phyloP scores from a whole-genome alignment of 2,329 filamentous ascomycete genomes.

The Calonectria pteridis region DNA sequence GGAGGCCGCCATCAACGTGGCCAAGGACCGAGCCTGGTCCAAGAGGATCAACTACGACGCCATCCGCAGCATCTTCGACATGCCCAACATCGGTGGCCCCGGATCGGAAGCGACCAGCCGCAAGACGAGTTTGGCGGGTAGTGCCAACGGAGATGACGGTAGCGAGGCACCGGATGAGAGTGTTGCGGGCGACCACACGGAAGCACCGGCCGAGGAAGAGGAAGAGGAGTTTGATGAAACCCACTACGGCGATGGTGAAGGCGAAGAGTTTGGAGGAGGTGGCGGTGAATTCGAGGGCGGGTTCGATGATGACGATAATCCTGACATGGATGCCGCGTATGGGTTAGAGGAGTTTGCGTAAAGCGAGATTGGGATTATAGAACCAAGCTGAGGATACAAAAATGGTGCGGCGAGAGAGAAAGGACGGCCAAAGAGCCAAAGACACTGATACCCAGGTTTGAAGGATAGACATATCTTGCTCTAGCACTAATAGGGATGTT shows the following conservation, averaged over 20 bases:
- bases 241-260: conserved; percentile 45
- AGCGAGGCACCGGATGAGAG: conserved; percentile 52
- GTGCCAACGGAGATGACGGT: conserved; percentile 50
- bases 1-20: conserved; percentile 76
- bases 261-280: conserved; percentile 49
- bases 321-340: conserved; percentile 53
- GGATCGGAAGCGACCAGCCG: conserved; percentile 65
- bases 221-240: conserved; percentile 53
- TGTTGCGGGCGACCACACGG: conserved; percentile 50
- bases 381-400: neutral
- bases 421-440: neutral
- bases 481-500: neutral
- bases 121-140: conserved; percentile 54
- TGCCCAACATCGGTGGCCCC: conserved; percentile 57
- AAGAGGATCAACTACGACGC: conserved; percentile 82
- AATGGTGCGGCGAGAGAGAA: neutral
- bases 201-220: conserved; percentile 49
- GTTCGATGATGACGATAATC: conserved; percentile 54
- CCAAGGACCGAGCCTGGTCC: conserved; percentile 77
- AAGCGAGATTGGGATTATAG: neutral
- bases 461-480: conserved; percentile 10
- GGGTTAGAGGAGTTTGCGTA: conserved; percentile 45
- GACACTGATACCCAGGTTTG: conserved; percentile 16
- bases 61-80: conserved; percentile 69
- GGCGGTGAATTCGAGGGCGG: conserved; percentile 46